These are phyloP conservation scores for slime mould (Dictyostelium discoideum) DNA, from an alignment of 78 protist genomes.

Conservation along the genomic window DNA sequence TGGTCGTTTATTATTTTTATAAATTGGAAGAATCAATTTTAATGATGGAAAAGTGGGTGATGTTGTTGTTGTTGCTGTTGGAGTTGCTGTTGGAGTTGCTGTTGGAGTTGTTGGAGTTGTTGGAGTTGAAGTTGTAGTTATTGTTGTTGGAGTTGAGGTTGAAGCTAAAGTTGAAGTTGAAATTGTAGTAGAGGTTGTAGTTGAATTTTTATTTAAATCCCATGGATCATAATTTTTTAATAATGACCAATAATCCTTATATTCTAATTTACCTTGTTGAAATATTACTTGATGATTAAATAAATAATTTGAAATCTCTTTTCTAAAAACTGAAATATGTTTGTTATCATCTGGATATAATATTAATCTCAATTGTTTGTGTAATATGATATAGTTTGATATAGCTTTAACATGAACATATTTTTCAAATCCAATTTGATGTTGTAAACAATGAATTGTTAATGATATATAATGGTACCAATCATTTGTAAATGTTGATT, in stretches of 20 bases:
- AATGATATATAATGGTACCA: not conserved
- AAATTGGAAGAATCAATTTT: too few relatives aligned
- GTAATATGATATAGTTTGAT: not conserved
- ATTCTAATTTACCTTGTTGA: not conserved
- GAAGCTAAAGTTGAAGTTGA: not conserved
- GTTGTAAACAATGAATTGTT: not conserved
- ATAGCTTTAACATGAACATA: not conserved
- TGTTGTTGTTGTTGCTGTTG: too few relatives aligned
- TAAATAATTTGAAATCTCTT: not conserved
- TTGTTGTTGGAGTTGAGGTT: not conserved
- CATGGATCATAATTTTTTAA: not conserved
- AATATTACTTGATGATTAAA: not conserved
- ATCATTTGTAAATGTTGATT: not conserved
- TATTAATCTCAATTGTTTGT: not conserved
- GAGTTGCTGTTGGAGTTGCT: not conserved
- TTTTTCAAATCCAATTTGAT: not conserved
- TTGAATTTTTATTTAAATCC: not conserved
- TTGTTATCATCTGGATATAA: not conserved
- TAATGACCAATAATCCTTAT: not conserved
- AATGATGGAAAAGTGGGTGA: too few relatives aligned
- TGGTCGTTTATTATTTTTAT: too few relatives aligned
- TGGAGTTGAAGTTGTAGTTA: too few relatives aligned
- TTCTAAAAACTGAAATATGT: not conserved
- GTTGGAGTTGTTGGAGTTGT: not conserved
- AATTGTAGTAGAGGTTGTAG: too few relatives aligned